Percentiles rank a stretch among this genome's conserved stretches.
phyloP scores from a whole-genome alignment of 2,329 filamentous ascomycete species.

The Epichloe hybrida region DNA sequence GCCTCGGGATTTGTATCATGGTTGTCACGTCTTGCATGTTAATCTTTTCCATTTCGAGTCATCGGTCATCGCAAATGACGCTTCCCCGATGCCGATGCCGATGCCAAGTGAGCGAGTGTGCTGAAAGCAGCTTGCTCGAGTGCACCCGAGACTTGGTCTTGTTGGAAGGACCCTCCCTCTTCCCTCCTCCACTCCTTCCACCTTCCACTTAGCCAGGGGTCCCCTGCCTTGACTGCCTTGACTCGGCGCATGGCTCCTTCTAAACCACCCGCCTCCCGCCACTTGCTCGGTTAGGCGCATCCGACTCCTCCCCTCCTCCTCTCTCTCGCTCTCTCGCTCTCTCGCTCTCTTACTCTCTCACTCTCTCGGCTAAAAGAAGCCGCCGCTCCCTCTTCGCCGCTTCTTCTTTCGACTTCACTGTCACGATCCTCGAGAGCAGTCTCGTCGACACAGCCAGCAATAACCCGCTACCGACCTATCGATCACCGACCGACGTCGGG shows the following conservation, averaged over 20 bases:
- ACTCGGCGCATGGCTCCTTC: background rate
- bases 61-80: too few species aligned
- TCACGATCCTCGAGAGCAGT: background rate
- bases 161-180: too few species aligned
- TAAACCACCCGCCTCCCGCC: conserved; percentile 4
- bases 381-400: conserved; percentile 3
- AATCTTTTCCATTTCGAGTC: too few species aligned
- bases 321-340: background rate
- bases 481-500: background rate
- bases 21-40: too few species aligned
- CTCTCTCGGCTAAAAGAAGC: background rate
- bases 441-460: background rate
- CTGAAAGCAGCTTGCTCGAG: too few species aligned
- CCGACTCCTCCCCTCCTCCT: conserved; percentile 1
- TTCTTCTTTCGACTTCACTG: background rate
- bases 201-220: background rate
- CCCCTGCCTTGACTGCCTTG: background rate
- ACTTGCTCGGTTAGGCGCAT: conserved; percentile 6
- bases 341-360: too few species aligned
- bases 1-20: background rate
- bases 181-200: background rate
- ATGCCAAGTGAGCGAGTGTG: too few species aligned
- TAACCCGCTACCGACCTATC: too few species aligned
- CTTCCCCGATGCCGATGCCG: too few species aligned
- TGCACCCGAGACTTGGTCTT: too few species aligned